Evolutionary conservation across 805 yeast genomes (phyloP).

Genomic region (Zygoascus tannicola): DNA sequence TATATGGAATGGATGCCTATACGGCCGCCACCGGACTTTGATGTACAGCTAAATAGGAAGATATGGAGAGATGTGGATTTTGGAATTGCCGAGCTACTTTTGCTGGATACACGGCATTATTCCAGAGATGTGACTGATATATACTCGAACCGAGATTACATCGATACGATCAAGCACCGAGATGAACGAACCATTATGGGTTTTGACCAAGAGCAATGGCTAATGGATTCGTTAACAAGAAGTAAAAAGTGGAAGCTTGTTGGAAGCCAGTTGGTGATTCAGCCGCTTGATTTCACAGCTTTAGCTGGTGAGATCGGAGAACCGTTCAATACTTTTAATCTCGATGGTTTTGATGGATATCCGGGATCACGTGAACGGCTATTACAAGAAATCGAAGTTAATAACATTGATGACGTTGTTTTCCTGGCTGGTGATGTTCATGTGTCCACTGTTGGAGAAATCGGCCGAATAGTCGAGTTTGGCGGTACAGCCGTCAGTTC

Average conservation of each 20-base stretch:
- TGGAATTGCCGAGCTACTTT: neutral
- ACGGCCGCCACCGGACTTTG: neutral
- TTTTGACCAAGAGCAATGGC: slow-evolving; percentile 6
- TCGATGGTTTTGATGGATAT: slow-evolving; percentile 6
- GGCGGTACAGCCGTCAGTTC: slow-evolving; percentile 6
- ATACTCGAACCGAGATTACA: slow-evolving; percentile 4
- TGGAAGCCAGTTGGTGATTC: slow-evolving; percentile 5
- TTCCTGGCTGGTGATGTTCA: slow-evolving; percentile 5
- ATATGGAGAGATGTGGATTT: slow-evolving; percentile 1
- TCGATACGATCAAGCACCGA: slow-evolving; percentile 2
- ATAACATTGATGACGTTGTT: slow-evolving; percentile 1
- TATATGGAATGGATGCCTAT: slow-evolving; percentile 8
- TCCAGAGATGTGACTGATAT: slow-evolving; percentile 4
- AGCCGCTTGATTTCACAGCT: slow-evolving; percentile 1
- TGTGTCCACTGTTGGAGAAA: slow-evolving; percentile 3
- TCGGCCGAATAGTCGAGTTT: slow-evolving; percentile 3
- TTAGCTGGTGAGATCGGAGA: slow-evolving; percentile 1
- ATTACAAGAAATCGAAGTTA: neutral
- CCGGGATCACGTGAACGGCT: slow-evolving; percentile 2
- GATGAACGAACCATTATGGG: slow-evolving; percentile 6
- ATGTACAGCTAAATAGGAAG: neutral
- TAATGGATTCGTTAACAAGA: neutral
- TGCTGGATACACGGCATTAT: slow-evolving; percentile 3
- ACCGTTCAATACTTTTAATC: slow-evolving; percentile 5
- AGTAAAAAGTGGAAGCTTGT: slow-evolving; percentile 2